Percentiles rank a stretch among this genome's conserved stretches.
Conservation (phyloP, 257 asterid species). For the Sherardia arvensis region DNA sequence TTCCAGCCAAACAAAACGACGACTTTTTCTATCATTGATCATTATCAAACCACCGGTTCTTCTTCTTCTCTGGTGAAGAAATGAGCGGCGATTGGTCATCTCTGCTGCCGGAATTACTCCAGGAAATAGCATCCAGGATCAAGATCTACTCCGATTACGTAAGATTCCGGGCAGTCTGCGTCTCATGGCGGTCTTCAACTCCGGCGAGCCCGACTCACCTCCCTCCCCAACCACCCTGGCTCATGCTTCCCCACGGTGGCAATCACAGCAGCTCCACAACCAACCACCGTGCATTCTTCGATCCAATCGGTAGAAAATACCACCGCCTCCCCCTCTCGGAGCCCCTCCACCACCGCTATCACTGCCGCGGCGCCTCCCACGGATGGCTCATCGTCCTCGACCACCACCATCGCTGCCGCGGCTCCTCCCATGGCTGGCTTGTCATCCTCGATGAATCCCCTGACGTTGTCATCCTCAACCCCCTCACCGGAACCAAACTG, state of each 20-base stretch:
- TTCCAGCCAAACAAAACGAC: neutral
- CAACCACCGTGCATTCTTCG: slow-evolving; percentile 42
- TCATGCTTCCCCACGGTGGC: slow-evolving; percentile 50
- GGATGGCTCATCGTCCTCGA: slow-evolving; percentile 67
- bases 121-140: slow-evolving; percentile 29
- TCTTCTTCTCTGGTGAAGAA: slow-evolving; percentile 26
- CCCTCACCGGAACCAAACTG: slow-evolving; percentile 48
- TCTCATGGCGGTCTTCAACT: slow-evolving; percentile 45
- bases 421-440: slow-evolving; percentile 75
- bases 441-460: slow-evolving; percentile 66
- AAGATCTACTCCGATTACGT: slow-evolving; percentile 43
- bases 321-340: slow-evolving; percentile 53
- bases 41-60: neutral
- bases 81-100: slow-evolving; percentile 63
- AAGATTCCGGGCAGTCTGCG: slow-evolving; percentile 65
- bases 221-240: slow-evolving; percentile 82
- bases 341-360: slow-evolving; percentile 39
- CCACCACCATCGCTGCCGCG: slow-evolving; percentile 56
- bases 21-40: too few species aligned
- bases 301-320: slow-evolving; percentile 29
- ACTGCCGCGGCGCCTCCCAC: slow-evolving; percentile 68
- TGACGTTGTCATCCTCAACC: slow-evolving; percentile 50
- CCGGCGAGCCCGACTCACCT: slow-evolving; percentile 34
- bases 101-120: slow-evolving; percentile 62
- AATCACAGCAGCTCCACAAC: slow-evolving; percentile 10